phyloP scores from a whole-genome alignment of 129 eudicot genomes.

The Ambrosia trifida region DNA sequence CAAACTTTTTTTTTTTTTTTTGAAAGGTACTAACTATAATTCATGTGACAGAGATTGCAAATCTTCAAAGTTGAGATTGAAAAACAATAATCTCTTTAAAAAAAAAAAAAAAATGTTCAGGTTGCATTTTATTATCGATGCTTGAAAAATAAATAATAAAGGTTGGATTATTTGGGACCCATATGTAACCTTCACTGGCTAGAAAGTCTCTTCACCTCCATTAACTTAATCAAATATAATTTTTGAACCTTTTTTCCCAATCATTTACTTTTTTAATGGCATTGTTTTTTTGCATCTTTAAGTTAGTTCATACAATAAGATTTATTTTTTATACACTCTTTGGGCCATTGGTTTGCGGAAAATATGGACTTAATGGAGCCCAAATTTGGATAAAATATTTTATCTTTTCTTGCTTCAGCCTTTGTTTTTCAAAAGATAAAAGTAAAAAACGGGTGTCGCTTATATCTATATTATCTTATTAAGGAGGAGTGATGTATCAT shows the following conservation, averaged over 20 bases:
- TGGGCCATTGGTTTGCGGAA: constrained; percentile 40
- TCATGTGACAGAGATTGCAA: background rate
- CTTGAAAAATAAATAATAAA: too few relatives aligned
- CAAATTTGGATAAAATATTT: constrained; percentile 20
- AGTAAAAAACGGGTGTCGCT: background rate
- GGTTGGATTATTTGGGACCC: constrained; percentile 5
- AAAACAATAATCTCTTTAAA: background rate
- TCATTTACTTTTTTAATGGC: constrained; percentile 8
- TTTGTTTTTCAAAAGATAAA: constrained; percentile 15
- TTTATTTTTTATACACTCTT: constrained; percentile 29
- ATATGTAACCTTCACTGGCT: constrained; percentile 26
- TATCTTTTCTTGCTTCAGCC: background rate
- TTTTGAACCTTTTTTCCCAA: constrained; percentile 11
- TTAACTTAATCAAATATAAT: constrained; percentile 12
- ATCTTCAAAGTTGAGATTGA: background rate
- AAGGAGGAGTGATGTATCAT: too few relatives aligned
- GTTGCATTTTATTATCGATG: background rate
- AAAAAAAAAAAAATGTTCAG: background rate
- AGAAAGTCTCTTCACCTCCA: constrained; percentile 26
- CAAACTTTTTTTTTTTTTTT: too few relatives aligned
- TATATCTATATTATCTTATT: background rate
- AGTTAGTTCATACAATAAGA: background rate
- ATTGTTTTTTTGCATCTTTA: background rate
- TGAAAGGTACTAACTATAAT: background rate
- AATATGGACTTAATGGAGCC: constrained; percentile 45